Evolutionary conservation across 2,329 filamentous ascomycete species (phyloP), one percentile per base, ranked within the genome.

Genomic region (Fusarium aywerte): DNA sequence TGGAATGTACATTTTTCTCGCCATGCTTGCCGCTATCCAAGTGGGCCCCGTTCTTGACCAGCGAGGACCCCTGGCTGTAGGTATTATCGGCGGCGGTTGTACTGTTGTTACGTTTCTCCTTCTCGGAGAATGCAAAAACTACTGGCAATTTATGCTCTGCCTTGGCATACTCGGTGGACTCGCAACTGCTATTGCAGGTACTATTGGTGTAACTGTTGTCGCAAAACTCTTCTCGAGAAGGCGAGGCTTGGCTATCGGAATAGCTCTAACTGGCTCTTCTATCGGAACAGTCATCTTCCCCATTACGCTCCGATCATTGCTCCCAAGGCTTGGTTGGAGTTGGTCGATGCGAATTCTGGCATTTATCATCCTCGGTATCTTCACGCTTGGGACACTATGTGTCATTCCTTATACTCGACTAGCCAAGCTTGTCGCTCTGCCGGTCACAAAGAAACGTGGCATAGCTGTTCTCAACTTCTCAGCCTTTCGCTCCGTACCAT

Each of bases 91-190:
- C 0, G 58, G 58, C 2, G 58, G 44, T 0, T 32, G 58, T 0
- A 27, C 60, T 0, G 58, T 60, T 2, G 12, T 39, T 4, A 61
- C 53, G 58, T 61, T 61, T 9, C 0, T 60, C 11, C 58, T 61
- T 2, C 9, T 60, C 0, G 58, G 55, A 2, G 58, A 61, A 27
- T 61, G 58, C 5, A 61, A 39, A 4, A 15, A 23, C 1, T 61
- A 61, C 3, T 61, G 55, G 55, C 58, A 61, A 0, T 61, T 61
- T 0, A 60, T 61, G 44, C 38, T 61, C 1, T 61, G 58, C 3
- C 35, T 61, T 11, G 58, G 58, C 2, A 25, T 61, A 0, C 29
- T 61, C 3, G 58, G 58, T 25, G 58, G 58, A 6, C 5, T 61
- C 1, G 13, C 55, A 0, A 61, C 21, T 6, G 55, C 58, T 12